Conservation (phyloP, 208 protist genomes). For the Trypanosoma brucei region DNA sequence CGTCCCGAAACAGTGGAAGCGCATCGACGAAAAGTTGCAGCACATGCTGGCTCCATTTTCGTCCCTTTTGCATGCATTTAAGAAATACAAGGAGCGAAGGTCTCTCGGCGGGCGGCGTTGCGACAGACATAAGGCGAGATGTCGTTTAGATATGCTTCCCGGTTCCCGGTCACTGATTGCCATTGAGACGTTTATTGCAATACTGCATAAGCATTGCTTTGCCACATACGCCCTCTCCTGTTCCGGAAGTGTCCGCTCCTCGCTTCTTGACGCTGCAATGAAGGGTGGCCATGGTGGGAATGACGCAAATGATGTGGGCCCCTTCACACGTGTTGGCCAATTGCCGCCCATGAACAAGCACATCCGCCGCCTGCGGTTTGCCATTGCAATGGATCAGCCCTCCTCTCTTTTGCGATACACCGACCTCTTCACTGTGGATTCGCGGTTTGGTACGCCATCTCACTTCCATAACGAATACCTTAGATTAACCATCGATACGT, state of each 20-base stretch:
- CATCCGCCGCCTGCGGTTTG: constrained; percentile 68
- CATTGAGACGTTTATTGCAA: constrained; percentile 36
- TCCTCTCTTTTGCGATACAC: constrained; percentile 35
- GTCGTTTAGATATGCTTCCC: constrained; percentile 23
- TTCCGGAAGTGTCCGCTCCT: constrained; percentile 58
- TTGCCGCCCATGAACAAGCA: constrained; percentile 46
- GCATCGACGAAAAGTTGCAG: constrained; percentile 36
- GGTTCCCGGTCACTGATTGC: constrained; percentile 61
- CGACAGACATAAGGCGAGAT: constrained; percentile 15
- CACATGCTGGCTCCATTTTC: constrained; percentile 41
- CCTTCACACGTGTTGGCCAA: constrained; percentile 45
- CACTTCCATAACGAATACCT: constrained; percentile 86
- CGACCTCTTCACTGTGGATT: constrained; percentile 61
- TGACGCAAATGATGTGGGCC: constrained; percentile 6
- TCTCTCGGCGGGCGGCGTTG: not conserved
- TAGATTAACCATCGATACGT: constrained; percentile 55
- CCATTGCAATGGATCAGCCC: constrained; percentile 78
- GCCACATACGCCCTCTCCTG: constrained; percentile 75
- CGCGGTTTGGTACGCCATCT: constrained; percentile 37
- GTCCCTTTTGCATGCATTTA: constrained; percentile 39
- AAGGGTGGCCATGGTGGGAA: not conserved
- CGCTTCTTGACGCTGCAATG: constrained; percentile 37
- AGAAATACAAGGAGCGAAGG: constrained; percentile 1
- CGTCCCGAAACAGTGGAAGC: constrained; percentile 37
- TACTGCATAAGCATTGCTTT: constrained; percentile 65